A percentile compares a stretch with the other conserved stretches of the same genome.
These are phyloP conservation scores for Cutaneotrichosporon sp. DNA, from an alignment of 1,284 basidiomycete genomes.

Conservation along the genomic window DNA sequence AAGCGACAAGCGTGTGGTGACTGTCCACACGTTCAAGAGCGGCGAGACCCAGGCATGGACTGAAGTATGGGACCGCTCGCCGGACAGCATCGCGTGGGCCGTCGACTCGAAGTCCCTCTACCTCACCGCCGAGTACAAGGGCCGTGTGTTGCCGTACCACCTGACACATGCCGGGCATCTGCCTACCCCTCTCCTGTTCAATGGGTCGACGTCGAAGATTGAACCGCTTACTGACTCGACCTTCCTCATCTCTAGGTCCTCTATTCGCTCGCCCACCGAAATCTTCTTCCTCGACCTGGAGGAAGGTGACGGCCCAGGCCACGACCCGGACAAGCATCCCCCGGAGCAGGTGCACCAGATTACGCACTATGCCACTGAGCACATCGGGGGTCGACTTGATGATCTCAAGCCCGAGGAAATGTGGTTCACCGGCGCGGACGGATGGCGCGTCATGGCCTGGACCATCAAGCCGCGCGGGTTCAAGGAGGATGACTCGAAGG, in stretches of 20 bases:
- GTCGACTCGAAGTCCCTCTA: slow-evolving; percentile 65
- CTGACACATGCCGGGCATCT: slow-evolving; percentile 30
- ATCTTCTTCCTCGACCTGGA: slow-evolving; percentile 40
- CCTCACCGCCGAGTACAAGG: slow-evolving; percentile 68
- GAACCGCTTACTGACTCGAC: slow-evolving; percentile 11
- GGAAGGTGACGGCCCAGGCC: slow-evolving; percentile 34
- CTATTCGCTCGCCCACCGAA: slow-evolving; percentile 24
- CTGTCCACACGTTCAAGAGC: slow-evolving; percentile 59
- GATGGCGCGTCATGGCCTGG: slow-evolving; percentile 73
- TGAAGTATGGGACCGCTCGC: slow-evolving; percentile 76
- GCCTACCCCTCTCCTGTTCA: slow-evolving; percentile 39
- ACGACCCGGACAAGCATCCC: slow-evolving; percentile 30
- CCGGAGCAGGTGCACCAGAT: slow-evolving; percentile 60
- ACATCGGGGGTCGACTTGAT: slow-evolving; percentile 52
- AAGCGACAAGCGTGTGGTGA: slow-evolving; percentile 59
- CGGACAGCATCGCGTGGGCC: slow-evolving; percentile 64
- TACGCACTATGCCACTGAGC: slow-evolving; percentile 49
- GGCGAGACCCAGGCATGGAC: slow-evolving; percentile 49
- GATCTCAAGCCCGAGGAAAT: slow-evolving; percentile 67
- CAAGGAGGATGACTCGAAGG: slow-evolving; percentile 56
- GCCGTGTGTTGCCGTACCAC: slow-evolving; percentile 48
- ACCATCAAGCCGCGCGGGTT: slow-evolving; percentile 69
- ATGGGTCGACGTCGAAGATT: slow-evolving; percentile 27
- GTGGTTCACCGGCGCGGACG: slow-evolving; percentile 74
- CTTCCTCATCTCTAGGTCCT: slow-evolving; percentile 25